These are phyloP conservation scores for Coemansia sp. DNA, from an alignment of 192 early-diverging fungal genomes.

Conservation along the genomic window DNA sequence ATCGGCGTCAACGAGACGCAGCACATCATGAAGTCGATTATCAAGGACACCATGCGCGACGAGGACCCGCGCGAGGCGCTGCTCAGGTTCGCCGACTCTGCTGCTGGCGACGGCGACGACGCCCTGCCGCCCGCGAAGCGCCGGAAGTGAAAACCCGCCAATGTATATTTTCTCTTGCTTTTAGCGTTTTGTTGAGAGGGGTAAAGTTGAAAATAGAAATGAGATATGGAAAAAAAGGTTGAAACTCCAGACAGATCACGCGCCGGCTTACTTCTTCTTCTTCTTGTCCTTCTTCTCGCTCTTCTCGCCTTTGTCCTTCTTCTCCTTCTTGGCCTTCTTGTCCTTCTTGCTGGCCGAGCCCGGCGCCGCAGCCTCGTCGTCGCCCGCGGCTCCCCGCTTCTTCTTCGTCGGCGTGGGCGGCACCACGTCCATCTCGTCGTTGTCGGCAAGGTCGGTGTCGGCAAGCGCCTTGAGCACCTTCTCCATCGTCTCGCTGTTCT, in stretches of 20 bases:
- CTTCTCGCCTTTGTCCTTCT: constrained; percentile 26
- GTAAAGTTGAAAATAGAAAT: neutral
- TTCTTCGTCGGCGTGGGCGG: constrained; percentile 47
- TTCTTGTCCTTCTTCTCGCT: constrained; percentile 58
- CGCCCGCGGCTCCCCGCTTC: constrained; percentile 29
- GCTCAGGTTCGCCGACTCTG: constrained; percentile 77
- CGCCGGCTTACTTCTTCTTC: constrained; percentile 53
- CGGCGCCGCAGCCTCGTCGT: constrained; percentile 32
- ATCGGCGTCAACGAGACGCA: constrained; percentile 84
- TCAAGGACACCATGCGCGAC: constrained; percentile 73
- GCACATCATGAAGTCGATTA: constrained; percentile 79
- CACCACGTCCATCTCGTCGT: constrained; percentile 48
- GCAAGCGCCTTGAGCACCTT: constrained; percentile 69
- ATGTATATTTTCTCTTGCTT: neutral
- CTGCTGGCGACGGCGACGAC: constrained; percentile 57
- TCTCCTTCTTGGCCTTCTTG: constrained; percentile 43
- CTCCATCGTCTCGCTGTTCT: constrained; percentile 96
- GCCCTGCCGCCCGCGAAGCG: constrained; percentile 41
- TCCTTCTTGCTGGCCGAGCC: constrained; percentile 42
- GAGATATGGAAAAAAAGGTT: no score
- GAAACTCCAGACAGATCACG: neutral
- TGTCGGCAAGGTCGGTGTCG: constrained; percentile 61
- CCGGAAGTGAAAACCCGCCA: constrained; percentile 22
- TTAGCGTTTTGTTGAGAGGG: neutral
- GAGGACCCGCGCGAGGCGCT: constrained; percentile 94